phyloP scores from a whole-genome alignment of 257 asterid species.

The Osmanthus fragrans region DNA sequence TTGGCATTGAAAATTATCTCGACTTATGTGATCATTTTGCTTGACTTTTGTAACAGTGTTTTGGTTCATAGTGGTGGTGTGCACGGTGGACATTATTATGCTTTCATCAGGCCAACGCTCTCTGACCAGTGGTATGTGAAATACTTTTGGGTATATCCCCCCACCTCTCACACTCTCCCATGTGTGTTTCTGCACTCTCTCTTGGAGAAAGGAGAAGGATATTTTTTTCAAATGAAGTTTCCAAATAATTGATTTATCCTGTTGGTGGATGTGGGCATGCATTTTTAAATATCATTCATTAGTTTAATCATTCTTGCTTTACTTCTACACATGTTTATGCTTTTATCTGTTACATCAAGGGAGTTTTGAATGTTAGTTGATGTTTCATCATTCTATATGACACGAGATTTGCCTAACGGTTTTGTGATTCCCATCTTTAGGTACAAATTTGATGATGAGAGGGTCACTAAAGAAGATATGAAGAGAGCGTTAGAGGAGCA shows the following conservation, averaged over 20 bases:
- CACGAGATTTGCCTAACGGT: conserved; percentile 2
- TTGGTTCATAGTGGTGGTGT: conserved; percentile 98
- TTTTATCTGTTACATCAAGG: background rate
- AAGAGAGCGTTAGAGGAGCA: conserved; percentile 97
- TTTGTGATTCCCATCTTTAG: conserved; percentile 43
- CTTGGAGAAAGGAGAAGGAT: background rate
- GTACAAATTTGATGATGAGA: conserved; percentile 97
- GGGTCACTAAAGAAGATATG: conserved; percentile 95
- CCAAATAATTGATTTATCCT: conserved; percentile 8
- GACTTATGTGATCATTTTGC: conserved; percentile 1
- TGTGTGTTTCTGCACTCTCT: background rate
- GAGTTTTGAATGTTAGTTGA: background rate
- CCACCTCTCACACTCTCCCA: background rate
- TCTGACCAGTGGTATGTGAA: conserved; percentile 82
- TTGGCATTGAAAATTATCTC: conserved; percentile 8
- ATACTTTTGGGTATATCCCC: conserved; percentile 14
- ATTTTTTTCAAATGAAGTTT: background rate
- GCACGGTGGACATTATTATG: conserved; percentile 99
- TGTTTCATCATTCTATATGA: conserved; percentile 12
- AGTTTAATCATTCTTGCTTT: background rate
- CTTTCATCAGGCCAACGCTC: conserved; percentile 93
- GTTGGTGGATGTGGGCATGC: background rate
- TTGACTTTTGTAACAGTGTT: conserved; percentile 58
- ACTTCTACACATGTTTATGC: background rate
- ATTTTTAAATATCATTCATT: conserved; percentile 5